Conservation (phyloP, 2,329 filamentous ascomycete genomes). For the Monascus ruber region DNA sequence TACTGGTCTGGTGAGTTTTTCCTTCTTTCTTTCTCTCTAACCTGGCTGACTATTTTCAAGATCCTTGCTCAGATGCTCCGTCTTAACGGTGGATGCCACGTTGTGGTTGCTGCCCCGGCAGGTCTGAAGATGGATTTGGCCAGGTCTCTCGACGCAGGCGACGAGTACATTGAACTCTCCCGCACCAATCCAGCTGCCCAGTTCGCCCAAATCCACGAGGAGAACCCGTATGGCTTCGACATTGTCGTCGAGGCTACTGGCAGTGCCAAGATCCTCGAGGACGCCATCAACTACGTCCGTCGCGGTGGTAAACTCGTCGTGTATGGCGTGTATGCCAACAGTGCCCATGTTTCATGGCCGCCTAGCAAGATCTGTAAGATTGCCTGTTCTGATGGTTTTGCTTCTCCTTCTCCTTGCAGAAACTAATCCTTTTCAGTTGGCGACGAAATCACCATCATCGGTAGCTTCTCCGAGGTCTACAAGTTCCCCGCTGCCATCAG, state of each 20-base stretch:
- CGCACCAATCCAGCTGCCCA: slow-evolving; percentile 44
- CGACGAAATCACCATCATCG: slow-evolving; percentile 60
- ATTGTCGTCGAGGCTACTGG: slow-evolving; percentile 63
- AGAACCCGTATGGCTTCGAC: slow-evolving; percentile 63
- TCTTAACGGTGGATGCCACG: slow-evolving; percentile 56
- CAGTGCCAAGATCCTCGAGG: slow-evolving; percentile 56
- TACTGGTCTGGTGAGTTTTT: slow-evolving; percentile 55
- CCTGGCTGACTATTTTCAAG: slow-evolving; percentile 49
- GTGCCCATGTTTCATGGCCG: slow-evolving; percentile 54
- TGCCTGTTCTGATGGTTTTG: slow-evolving; percentile 2
- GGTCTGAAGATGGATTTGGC: slow-evolving; percentile 63
- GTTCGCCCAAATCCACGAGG: slow-evolving; percentile 50
- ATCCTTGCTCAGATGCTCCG: slow-evolving; percentile 52
- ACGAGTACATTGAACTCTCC: slow-evolving; percentile 38
- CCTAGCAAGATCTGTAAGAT: slow-evolving; percentile 60
- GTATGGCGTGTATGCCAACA: slow-evolving; percentile 57
- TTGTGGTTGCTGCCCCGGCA: slow-evolving; percentile 56
- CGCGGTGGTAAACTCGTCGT: slow-evolving; percentile 61
- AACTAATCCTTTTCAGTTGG: slow-evolving; percentile 22
- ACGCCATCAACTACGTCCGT: slow-evolving; percentile 59
- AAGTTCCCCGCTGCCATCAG: slow-evolving; percentile 54
- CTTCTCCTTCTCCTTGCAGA: neutral
- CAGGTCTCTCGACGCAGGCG: slow-evolving; percentile 35
- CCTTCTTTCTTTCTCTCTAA: slow-evolving; percentile 27
- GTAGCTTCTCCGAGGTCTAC: slow-evolving; percentile 62